Conservation (phyloP, 169 alveolate species). For the Eimeria acervulina region DNA sequence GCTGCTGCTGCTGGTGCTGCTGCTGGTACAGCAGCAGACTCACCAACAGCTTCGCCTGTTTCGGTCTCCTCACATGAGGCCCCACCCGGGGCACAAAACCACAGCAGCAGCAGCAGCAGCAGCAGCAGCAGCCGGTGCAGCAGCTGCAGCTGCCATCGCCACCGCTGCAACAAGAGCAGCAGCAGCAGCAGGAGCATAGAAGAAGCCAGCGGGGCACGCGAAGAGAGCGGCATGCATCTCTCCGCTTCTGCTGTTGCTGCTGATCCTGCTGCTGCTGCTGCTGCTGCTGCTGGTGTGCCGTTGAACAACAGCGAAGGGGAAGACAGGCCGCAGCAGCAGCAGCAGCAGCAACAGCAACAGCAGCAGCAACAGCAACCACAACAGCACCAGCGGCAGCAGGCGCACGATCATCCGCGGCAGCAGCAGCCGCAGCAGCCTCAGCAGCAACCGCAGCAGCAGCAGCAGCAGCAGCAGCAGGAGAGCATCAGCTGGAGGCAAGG, state of each 20-base stretch:
- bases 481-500: background rate
- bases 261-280: too few relatives aligned
- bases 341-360: background rate
- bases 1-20: background rate
- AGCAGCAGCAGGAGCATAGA: background rate
- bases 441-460: too few relatives aligned
- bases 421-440: background rate
- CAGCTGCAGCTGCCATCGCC: background rate
- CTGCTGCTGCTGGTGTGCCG: background rate
- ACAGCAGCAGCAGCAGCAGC: background rate
- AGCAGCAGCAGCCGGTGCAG: background rate
- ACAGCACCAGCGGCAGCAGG: constrained; percentile 3
- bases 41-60: background rate
- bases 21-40: background rate
- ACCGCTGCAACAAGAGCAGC: background rate
- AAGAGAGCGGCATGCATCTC: background rate
- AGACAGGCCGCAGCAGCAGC: background rate
- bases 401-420: constrained; percentile 21
- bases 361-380: background rate
- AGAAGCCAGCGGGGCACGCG: background rate
- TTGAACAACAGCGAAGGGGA: background rate
- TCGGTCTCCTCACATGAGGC: background rate
- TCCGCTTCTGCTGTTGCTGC: constrained; percentile 9
- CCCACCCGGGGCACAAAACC: background rate
- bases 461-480: too few relatives aligned